phyloP scores from a whole-genome alignment of 1,284 basidiomycete genomes.

The Leucoagaricus sp. region DNA sequence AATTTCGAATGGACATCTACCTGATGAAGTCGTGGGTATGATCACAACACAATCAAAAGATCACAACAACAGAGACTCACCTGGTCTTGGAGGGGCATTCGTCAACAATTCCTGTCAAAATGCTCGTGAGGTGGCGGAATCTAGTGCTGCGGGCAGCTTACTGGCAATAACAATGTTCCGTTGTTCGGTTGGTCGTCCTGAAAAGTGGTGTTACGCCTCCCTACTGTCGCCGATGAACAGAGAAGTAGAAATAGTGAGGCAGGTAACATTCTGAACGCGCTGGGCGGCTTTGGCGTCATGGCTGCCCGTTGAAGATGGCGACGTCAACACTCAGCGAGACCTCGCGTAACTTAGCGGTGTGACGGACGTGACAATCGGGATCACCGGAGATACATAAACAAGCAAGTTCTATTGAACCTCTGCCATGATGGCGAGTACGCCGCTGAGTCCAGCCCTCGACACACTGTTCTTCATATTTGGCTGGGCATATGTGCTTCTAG shows the following conservation, averaged over 20 bases:
- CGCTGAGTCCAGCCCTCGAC: slow-evolving; percentile 43
- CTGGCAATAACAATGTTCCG: slow-evolving; percentile 17
- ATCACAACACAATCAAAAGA: not conserved
- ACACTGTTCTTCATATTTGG: slow-evolving; percentile 55
- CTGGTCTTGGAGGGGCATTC: not conserved
- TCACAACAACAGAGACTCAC: not conserved
- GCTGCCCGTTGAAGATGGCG: not conserved
- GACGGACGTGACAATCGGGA: not conserved
- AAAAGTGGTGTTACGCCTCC: slow-evolving; percentile 17
- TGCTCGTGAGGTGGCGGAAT: not conserved
- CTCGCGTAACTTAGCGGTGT: not conserved
- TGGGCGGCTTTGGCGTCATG: slow-evolving; percentile 10
- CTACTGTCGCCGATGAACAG: slow-evolving; percentile 15
- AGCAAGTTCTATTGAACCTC: not conserved
- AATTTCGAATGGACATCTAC: too few relatives aligned
- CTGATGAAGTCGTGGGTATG: too few relatives aligned
- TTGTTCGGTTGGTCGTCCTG: slow-evolving; percentile 18
- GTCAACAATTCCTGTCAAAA: slow-evolving; percentile 5
- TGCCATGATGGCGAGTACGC: not conserved
- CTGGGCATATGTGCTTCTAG: slow-evolving; percentile 69
- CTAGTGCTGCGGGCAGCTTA: not conserved
- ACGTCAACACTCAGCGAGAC: not conserved
- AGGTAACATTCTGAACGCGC: slow-evolving; percentile 16
- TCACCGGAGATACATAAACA: not conserved
- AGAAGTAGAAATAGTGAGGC: slow-evolving; percentile 19